Conservation (phyloP, 106 monocot genomes). For the Platanthera guangdongensis region DNA sequence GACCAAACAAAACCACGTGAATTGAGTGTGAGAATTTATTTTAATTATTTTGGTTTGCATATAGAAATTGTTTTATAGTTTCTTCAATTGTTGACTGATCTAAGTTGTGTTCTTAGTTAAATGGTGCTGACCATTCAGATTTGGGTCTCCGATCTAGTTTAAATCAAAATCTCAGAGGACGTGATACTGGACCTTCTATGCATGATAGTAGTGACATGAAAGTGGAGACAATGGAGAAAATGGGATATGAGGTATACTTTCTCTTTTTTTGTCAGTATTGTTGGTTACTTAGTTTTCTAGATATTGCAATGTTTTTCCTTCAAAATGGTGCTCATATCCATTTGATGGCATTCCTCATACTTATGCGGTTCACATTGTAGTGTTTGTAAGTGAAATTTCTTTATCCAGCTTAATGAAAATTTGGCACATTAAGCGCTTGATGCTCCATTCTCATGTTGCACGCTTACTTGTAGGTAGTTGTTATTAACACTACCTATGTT, state of each 20-base stretch:
- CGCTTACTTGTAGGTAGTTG: too few species aligned
- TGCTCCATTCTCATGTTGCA: too few species aligned
- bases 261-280: not conserved
- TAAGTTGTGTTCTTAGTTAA: not conserved
- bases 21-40: conserved; percentile 20
- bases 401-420: too few species aligned
- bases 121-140: conserved; percentile 7
- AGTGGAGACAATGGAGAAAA: not conserved
- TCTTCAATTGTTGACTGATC: not conserved
- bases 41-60: not conserved
- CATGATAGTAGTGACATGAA: not conserved
- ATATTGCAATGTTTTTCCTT: not conserved
- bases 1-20: not conserved
- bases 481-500: too few species aligned
- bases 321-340: not conserved
- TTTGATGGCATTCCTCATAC: not conserved
- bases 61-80: not conserved
- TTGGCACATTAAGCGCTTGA: too few species aligned
- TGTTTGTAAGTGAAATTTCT: too few species aligned
- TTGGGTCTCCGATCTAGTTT: not conserved
- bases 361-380: too few species aligned
- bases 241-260: not conserved
- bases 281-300: not conserved
- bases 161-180: conserved; percentile 6
- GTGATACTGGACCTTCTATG: not conserved